These are phyloP conservation scores for Glycine tomentella DNA, from an alignment of 306 rosid species.

Conservation along the genomic window DNA sequence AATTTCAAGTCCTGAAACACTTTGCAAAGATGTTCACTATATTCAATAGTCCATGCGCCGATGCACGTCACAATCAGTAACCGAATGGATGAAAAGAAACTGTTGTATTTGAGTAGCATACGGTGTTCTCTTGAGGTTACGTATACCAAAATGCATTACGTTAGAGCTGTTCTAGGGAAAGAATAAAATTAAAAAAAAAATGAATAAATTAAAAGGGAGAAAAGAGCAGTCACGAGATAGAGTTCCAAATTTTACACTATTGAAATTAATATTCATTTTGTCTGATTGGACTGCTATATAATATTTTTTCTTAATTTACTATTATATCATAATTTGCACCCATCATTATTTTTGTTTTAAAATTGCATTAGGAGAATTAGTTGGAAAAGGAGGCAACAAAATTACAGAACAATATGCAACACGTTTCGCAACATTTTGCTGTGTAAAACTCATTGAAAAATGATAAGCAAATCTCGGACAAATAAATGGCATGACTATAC, in stretches of 20 bases:
- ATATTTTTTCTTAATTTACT: slow-evolving; percentile 49
- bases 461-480: slow-evolving; percentile 6
- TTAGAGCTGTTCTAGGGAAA: not conserved
- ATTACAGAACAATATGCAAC: slow-evolving; percentile 29
- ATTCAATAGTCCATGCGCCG: not conserved
- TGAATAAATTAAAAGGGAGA: slow-evolving; percentile 12
- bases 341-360: not conserved
- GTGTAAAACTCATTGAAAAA: not conserved
- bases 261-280: slow-evolving; percentile 55
- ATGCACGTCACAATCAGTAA: not conserved
- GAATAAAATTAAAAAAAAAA: slow-evolving; percentile 4
- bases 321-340: slow-evolving; percentile 26
- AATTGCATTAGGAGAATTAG: slow-evolving; percentile 10
- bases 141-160: slow-evolving; percentile 10
- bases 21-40: not conserved
- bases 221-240: slow-evolving; percentile 71
- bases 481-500: not conserved
- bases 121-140: slow-evolving; percentile 1
- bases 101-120: slow-evolving; percentile 2
- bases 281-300: slow-evolving; percentile 53
- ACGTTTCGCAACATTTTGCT: not conserved
- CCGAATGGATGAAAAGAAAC: not conserved
- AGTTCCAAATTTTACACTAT: slow-evolving; percentile 72
- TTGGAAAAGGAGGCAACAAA: slow-evolving; percentile 1
- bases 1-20: not conserved